phyloP scores from a whole-genome alignment of 768 basidiomycete species.

The Nidularia sp. region DNA sequence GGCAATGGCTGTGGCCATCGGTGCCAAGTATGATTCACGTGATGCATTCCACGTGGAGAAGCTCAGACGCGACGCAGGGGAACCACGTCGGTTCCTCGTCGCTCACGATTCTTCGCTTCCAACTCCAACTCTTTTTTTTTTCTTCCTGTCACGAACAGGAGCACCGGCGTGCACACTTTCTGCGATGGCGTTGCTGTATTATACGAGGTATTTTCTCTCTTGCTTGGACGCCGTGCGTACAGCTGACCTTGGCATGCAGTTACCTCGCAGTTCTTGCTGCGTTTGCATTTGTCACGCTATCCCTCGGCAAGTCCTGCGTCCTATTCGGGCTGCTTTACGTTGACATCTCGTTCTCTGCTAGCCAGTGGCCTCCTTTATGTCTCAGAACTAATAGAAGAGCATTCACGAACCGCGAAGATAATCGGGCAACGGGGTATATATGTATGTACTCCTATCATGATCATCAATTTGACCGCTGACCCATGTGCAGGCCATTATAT shows the following conservation, averaged over 20 bases:
- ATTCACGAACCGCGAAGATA: constrained; percentile 75
- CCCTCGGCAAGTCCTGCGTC: constrained; percentile 60
- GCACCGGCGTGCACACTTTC: background rate
- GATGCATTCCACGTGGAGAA: constrained; percentile 10
- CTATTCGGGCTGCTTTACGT: background rate
- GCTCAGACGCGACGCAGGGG: too few species aligned
- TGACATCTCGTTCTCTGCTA: constrained; percentile 19
- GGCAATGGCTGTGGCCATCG: background rate
- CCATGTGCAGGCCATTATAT: constrained; percentile 64
- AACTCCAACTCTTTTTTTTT: background rate
- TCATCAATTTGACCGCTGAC: background rate
- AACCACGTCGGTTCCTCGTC: too few species aligned
- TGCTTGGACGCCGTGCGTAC: too few species aligned
- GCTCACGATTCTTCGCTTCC: background rate
- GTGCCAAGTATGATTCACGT: constrained; percentile 8
- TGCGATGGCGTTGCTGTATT: constrained; percentile 55
- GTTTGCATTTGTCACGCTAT: constrained; percentile 88
- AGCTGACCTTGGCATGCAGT: constrained; percentile 15
- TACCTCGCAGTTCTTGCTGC: constrained; percentile 75
- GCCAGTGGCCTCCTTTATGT: constrained; percentile 93
- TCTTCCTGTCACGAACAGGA: background rate
- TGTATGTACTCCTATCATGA: constrained; percentile 43
- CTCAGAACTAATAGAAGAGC: constrained; percentile 94
- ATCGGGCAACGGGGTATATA: constrained; percentile 86
- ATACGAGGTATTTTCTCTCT: too few species aligned